Evolutionary conservation across 257 asterid genomes (phyloP).

Genomic region (Asclepias syriaca): DNA sequence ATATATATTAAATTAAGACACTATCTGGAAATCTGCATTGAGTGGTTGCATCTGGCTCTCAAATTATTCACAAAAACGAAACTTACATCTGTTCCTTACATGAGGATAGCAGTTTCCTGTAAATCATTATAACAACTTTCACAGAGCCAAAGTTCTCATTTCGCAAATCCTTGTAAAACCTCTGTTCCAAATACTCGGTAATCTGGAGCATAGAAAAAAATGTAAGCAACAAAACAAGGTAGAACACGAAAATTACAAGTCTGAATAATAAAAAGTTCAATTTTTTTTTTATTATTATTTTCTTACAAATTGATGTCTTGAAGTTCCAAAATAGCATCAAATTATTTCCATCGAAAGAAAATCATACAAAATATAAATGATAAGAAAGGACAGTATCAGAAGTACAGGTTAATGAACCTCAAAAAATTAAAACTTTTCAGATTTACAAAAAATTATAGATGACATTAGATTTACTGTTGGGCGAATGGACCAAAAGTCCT

Average conservation of each 20-base stretch:
- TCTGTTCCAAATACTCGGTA: slow-evolving; percentile 45
- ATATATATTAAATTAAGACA: background rate
- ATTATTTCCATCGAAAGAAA: background rate
- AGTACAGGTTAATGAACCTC: background rate
- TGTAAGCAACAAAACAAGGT: slow-evolving; percentile 2
- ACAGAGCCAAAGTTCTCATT: slow-evolving; percentile 41
- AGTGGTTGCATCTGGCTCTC: background rate
- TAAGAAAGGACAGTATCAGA: background rate
- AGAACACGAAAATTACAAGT: background rate
- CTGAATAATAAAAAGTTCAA: background rate
- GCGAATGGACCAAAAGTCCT: background rate
- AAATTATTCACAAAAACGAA: slow-evolving; percentile 7
- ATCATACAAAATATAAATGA: background rate
- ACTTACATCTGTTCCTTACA: slow-evolving; percentile 60
- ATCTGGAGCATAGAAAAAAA: slow-evolving; percentile 25
- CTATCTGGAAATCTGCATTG: background rate
- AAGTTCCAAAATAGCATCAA: background rate
- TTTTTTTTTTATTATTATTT: too few species aligned
- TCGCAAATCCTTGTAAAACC: slow-evolving; percentile 43
- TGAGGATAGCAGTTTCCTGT: slow-evolving; percentile 43
- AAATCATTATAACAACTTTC: slow-evolving; percentile 36
- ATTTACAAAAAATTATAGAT: background rate
- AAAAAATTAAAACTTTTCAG: background rate
- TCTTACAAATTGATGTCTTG: background rate
- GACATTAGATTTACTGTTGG: background rate